phyloP scores from a whole-genome alignment of 1,284 basidiomycete species.

The Sanghuangporus weigelae region DNA sequence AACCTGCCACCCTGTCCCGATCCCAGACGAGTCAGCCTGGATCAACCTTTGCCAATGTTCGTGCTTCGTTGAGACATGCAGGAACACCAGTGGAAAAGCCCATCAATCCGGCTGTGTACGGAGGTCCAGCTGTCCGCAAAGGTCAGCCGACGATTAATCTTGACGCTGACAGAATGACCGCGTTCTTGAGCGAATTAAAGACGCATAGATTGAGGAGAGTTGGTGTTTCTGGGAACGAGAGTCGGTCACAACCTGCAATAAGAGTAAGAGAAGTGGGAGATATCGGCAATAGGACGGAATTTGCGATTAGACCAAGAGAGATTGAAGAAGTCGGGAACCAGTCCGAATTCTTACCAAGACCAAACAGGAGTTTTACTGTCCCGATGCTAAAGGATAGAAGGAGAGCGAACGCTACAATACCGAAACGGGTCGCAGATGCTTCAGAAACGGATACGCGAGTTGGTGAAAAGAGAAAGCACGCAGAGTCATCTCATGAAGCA shows the following conservation, averaged over 20 bases:
- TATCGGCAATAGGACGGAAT: slow-evolving; percentile 19
- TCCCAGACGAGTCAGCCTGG: slow-evolving; percentile 14
- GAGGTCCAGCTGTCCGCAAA: slow-evolving; percentile 32
- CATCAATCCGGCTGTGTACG: slow-evolving; percentile 42
- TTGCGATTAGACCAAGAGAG: slow-evolving; percentile 24
- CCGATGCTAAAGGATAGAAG: neutral
- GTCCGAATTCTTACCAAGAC: slow-evolving; percentile 5
- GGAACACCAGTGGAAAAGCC: slow-evolving; percentile 55
- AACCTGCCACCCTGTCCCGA: slow-evolving; percentile 1
- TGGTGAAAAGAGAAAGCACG: slow-evolving; percentile 2
- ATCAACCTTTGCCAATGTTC: slow-evolving; percentile 46
- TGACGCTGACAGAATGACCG: slow-evolving; percentile 73
- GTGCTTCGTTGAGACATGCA: slow-evolving; percentile 58
- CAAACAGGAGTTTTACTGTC: slow-evolving; percentile 4
- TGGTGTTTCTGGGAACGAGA: slow-evolving; percentile 17
- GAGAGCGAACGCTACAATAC: neutral
- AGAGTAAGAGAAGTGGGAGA: slow-evolving; percentile 15
- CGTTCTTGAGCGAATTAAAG: slow-evolving; percentile 74
- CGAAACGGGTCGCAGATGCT: neutral
- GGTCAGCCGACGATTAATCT: slow-evolving; percentile 63
- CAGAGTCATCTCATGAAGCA: neutral
- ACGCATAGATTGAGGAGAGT: slow-evolving; percentile 59
- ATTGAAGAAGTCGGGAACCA: slow-evolving; percentile 8
- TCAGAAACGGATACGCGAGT: neutral
- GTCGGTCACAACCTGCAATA: slow-evolving; percentile 3